A percentile compares a stretch with the other conserved stretches of the same genome.
Evolutionary conservation across 768 basidiomycete genomes (phyloP).

Genomic region (Tylopilus sp.): DNA sequence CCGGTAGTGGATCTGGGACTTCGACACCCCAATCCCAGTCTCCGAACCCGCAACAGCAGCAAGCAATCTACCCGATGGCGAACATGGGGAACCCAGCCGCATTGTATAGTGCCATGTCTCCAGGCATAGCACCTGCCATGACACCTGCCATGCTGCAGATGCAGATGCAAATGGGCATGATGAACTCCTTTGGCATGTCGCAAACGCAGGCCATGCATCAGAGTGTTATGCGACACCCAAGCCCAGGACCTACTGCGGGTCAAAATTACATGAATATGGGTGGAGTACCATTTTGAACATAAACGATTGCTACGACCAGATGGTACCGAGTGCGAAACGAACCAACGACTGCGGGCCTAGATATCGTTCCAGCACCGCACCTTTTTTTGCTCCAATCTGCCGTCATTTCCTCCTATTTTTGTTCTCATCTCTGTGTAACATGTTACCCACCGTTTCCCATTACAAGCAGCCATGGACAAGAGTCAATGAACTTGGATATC

Average conservation of each 20-base stretch:
- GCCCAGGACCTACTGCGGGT: slow-evolving; percentile 51
- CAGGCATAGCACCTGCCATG: slow-evolving; percentile 28
- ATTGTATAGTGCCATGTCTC: slow-evolving; percentile 31
- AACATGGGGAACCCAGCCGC: slow-evolving; percentile 47
- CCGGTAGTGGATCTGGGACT: slow-evolving; percentile 26
- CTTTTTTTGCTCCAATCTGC: slow-evolving; percentile 17
- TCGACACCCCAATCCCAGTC: slow-evolving; percentile 38
- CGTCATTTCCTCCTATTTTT: slow-evolving; percentile 12
- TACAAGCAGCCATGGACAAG: slow-evolving; percentile 34
- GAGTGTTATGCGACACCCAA: slow-evolving; percentile 81
- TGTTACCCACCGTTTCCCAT: slow-evolving; percentile 30
- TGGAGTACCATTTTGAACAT: slow-evolving; percentile 29
- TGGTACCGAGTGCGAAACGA: slow-evolving; percentile 8
- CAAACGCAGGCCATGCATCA: slow-evolving; percentile 79
- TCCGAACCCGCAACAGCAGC: slow-evolving; percentile 42
- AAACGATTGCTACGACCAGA: slow-evolving; percentile 8
- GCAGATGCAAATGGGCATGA: slow-evolving; percentile 49
- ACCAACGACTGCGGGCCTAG: slow-evolving; percentile 22
- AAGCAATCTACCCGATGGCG: slow-evolving; percentile 43
- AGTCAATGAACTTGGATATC: slow-evolving; percentile 56
- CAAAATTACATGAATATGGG: slow-evolving; percentile 46
- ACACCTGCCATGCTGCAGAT: slow-evolving; percentile 38
- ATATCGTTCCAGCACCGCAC: slow-evolving; percentile 18
- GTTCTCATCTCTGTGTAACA: slow-evolving; percentile 22
- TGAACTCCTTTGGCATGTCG: slow-evolving; percentile 49